Conservation (phyloP, 176 grass and related monocot genomes). For the Cocos nucifera region DNA sequence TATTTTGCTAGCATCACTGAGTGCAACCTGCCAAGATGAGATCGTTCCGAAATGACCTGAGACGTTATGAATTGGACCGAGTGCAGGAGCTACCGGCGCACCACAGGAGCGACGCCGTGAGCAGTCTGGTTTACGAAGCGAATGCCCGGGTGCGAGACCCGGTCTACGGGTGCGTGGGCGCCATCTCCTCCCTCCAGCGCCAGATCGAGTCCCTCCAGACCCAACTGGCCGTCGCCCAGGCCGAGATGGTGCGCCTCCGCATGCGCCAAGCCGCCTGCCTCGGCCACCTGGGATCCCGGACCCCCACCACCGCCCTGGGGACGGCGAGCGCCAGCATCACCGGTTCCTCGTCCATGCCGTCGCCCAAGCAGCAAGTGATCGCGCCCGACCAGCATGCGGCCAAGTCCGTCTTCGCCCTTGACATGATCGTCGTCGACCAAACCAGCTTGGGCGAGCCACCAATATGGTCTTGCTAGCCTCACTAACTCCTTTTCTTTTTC, state of each 20-base stretch:
- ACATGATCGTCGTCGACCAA: constrained; percentile 27
- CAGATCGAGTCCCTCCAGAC: constrained; percentile 83
- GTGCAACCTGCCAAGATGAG: no score
- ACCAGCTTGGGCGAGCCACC: constrained; percentile 17
- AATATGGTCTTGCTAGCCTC: constrained; percentile 43
- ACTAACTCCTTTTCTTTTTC: neutral
- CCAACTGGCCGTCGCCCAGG: constrained; percentile 84
- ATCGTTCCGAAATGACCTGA: no score
- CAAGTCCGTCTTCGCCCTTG: constrained; percentile 23
- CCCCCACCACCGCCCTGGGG: neutral
- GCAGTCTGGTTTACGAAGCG: constrained; percentile 98
- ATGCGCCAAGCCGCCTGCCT: constrained; percentile 49
- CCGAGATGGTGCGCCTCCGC: constrained; percentile 63
- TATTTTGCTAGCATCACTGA: no score
- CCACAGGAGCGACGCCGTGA: constrained; percentile 91
- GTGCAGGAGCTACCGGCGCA: constrained; percentile 70
- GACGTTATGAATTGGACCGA: neutral
- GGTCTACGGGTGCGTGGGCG: constrained; percentile 85
- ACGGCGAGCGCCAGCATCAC: constrained; percentile 12
- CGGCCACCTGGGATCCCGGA: constrained; percentile 29
- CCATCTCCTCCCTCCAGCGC: constrained; percentile 87
- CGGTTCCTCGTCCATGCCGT: constrained; percentile 44
- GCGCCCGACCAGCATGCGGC: neutral
- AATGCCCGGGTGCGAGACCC: constrained; percentile 91
- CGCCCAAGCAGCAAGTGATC: constrained; percentile 13